Base-by-base conservation (phyloP, 2,329 filamentous ascomycete genomes). In the Beauveria rudraprayagi region DNA sequence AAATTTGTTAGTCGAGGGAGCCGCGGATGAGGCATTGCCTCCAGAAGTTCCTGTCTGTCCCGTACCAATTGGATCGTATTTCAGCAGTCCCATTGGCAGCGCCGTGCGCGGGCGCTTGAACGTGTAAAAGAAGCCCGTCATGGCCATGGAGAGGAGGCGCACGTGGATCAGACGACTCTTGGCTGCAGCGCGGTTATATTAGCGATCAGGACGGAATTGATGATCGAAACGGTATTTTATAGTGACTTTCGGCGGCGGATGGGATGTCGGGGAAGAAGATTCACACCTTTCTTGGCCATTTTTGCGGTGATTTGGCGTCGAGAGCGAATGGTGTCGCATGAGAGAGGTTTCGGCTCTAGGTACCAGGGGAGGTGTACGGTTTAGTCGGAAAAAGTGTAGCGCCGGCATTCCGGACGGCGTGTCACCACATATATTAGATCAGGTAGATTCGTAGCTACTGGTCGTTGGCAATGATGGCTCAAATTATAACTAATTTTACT, bases 61-160 rank as follows among this genome's bases (percentile, higher is more conserved):
- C 73, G 66, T 85, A 96, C 91, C 88, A 66, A 99, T 92, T 47
- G 94, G 94, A 73, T 99, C 94, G 77, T 99, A 99, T 81, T 99
- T 99, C 69, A 99, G 80, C 91, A 99, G 94, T 79, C 92, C 95
- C 77, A 99, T 84, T 61, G 95, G 92, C 50, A 88, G 82, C 65
- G 92, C 83, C 34, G 84, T 83, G 67, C 94, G 88, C 14, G 92
- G 92, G 62, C 95, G 87, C 68, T 88, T 83, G 75, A 96, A 86
- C 59, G 91, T 95, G 76, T 93, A 92, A 82, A 93, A 99, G 83
- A 92, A 99, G 71, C 94, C 94, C 28, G 94, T 99, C 88, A 96
- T 88, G 73, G 94, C 94, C 94, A 99, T 99, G 65, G 92, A 96
- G 74, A 99, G 81, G 67, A 99, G 88, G 73, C 94, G 92, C 75